Conservation (phyloP, 768 basidiomycete genomes). For the Psilocybe sp. region DNA sequence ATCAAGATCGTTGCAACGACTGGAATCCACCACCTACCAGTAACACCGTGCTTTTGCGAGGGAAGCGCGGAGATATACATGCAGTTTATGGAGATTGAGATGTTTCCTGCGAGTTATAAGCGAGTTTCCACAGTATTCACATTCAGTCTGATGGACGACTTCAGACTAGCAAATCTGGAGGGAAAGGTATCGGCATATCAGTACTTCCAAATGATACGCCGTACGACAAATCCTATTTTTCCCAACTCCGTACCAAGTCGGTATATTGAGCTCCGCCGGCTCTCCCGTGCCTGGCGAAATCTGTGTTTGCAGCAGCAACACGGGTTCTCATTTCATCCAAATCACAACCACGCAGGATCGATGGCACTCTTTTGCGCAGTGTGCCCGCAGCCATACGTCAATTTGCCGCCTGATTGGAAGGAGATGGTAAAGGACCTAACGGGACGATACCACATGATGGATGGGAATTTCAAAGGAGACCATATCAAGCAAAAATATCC, state of each 20-base stretch:
- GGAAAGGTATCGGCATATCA: slow-evolving; percentile 16
- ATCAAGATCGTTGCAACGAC: slow-evolving; percentile 9
- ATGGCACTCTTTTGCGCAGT: slow-evolving; percentile 17
- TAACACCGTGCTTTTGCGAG: slow-evolving; percentile 1
- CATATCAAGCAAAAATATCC: slow-evolving; percentile 23
- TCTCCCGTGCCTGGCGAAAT: slow-evolving; percentile 11
- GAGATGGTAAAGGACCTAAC: slow-evolving; percentile 7
- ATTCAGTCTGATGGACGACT: slow-evolving; percentile 9
- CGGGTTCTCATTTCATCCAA: slow-evolving; percentile 4
- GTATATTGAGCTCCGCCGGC: slow-evolving; percentile 13
- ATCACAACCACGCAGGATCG: not conserved
- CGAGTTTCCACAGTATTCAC: slow-evolving; percentile 14
- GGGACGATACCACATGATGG: slow-evolving; percentile 13
- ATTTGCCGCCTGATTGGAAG: slow-evolving; percentile 15
- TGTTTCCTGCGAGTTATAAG: slow-evolving; percentile 14
- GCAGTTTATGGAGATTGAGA: slow-evolving; percentile 4
- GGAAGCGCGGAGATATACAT: not conserved
- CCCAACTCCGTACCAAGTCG: slow-evolving; percentile 10
- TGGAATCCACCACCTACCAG: slow-evolving; percentile 13
- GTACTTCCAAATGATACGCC: slow-evolving; percentile 13
- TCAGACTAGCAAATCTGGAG: slow-evolving; percentile 13
- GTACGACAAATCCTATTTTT: slow-evolving; percentile 13
- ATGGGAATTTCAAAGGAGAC: slow-evolving; percentile 26
- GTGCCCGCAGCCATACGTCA: slow-evolving; percentile 21
- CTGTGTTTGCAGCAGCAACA: slow-evolving; percentile 13